Base-by-base conservation (phyloP, 2,329 filamentous ascomycete species). In the Penicillium sp. region DNA sequence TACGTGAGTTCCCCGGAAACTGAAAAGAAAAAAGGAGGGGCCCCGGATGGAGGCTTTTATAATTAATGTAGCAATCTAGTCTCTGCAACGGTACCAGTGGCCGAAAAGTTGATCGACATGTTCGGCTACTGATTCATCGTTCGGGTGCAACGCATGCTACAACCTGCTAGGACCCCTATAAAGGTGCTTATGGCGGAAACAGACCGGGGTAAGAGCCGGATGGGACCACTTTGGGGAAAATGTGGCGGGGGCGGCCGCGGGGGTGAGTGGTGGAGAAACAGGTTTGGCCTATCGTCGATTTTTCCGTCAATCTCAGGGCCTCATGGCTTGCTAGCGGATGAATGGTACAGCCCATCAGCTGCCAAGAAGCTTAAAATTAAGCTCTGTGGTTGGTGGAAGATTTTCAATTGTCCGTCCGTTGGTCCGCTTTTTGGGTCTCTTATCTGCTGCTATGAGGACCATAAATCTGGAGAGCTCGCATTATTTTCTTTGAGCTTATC, bases 151-250 rank as follows among this genome's bases (percentile, higher is more conserved):
- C 14, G 11, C 15, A 14, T 26, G 23, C 35, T 25, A 41, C 5
- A 7, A 42, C 22, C 22, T n/a, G 20, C 3, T 12, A 9, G 8
- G 44, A 29, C 44, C 22, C 43, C 4, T 15, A n/a, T 15, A 18
- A 8, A 27, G 20, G 44, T 7, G 37, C 31, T 33, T 29, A 35
- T 26, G 26, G 49, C 49, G 18, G 15, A 3, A 43, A 2, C 5
- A 8, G 12, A n/a, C 26, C 41, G 29, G 41, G 49, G 41, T 18
- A 22, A 14, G 25, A 35, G 18, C 12, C 12, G 22, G 26, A 44
- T 35, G 62, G 59, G 57, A 40, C 53, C 44, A 20, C 46, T 47
- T 59, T 54, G 61, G 59, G 57, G 61, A 56, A 58, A 58, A 51
- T 49, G 27, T 25, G 33, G 54, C 53, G 56, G 62, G 57, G 57